Percentiles rank a stretch among this genome's conserved stretches.
These are phyloP conservation scores for Pseudogymnoascus pannorum DNA, from an alignment of 2,329 filamentous ascomycete species.

Conservation along the genomic window DNA sequence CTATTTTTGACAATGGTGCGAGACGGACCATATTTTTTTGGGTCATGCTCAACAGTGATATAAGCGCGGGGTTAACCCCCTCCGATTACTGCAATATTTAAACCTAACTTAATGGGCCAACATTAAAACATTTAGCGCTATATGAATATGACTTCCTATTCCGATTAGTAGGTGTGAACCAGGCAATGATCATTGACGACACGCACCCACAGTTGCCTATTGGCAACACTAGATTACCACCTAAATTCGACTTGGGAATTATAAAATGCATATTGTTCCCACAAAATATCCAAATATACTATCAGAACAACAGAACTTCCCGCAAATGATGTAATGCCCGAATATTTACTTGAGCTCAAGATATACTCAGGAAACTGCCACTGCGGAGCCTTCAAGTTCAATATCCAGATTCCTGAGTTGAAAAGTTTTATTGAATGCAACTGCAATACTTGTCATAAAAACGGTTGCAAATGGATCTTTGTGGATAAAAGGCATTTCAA, in stretches of 20 bases:
- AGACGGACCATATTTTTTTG: not conserved
- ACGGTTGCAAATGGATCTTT: slow-evolving; percentile 37
- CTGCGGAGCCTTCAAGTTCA: slow-evolving; percentile 47
- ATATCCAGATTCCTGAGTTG: slow-evolving; percentile 48
- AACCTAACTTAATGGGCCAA: too few species aligned
- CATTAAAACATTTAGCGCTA: not conserved
- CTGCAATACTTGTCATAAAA: slow-evolving; percentile 57
- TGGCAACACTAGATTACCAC: not conserved
- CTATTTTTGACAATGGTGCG: not conserved
- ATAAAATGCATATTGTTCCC: not conserved
- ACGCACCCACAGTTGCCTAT: not conserved
- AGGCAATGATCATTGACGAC: not conserved
- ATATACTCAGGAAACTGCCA: slow-evolving; percentile 50
- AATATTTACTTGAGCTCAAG: slow-evolving; percentile 10
- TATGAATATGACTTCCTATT: not conserved
- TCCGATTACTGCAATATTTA: not conserved
- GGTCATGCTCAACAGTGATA: not conserved
- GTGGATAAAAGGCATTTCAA: slow-evolving; percentile 30
- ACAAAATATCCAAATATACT: not conserved
- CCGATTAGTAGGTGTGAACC: not conserved
- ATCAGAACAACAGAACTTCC: not conserved
- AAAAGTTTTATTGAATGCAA: slow-evolving; percentile 51
- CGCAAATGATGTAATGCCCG: not conserved
- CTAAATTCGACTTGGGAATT: not conserved
- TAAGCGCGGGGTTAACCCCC: not conserved